Evolutionary conservation across 495 filamentous ascomycete species (phyloP), one percentile per base, ranked within the genome.

Genomic region (Podospora australis): DNA sequence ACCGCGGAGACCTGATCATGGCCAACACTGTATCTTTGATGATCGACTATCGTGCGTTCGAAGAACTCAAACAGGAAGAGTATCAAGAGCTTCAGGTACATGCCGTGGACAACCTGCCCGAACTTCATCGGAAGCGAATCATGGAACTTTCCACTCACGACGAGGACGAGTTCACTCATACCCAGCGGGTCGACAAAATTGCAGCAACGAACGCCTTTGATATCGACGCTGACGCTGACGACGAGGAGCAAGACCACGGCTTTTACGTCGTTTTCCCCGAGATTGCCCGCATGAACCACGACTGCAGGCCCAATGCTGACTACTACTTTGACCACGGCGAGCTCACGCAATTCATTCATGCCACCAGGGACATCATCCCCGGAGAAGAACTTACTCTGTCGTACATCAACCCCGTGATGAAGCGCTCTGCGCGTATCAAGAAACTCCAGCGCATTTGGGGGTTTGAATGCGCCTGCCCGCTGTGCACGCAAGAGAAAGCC

Each of bases 221-320:
- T 49, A 64, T 67, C 34, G 56, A 59, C 32, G 45, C 57, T 2
- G 46, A 55, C 22, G 43, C n/a, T 8, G 39, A 42, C 39, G 62
- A 64, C 49, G 47, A 41, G 20, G 34, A 40, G 13, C 55, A 52
- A 8, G 55, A 64, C 43, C 24, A 61, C 32, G 30, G 41, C 46
- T 64, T 64, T 39, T 61, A 55, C 40, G 54, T 57, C 17, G 44
- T 65, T 19, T 65, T 65, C 53, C 60, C 64, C 25, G 54, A 58
- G 22, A 58, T 71, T 44, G 65, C 68, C 4, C 58, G 70, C 29
- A 50, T 70, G 48, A 73, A 73, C 50, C 70, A 73, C 52, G 69
- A 67, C 53, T 73, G 69, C 49, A 66, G 68, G 0, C 64, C 69
- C 6, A 72, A 70, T 29, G 66, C 65, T 9, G 68, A 68, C 30